Percentiles rank a stretch among this genome's conserved stretches.
Evolutionary conservation across 148 eudicot genomes (phyloP).

Genomic region (Suaeda aralocaspica): DNA sequence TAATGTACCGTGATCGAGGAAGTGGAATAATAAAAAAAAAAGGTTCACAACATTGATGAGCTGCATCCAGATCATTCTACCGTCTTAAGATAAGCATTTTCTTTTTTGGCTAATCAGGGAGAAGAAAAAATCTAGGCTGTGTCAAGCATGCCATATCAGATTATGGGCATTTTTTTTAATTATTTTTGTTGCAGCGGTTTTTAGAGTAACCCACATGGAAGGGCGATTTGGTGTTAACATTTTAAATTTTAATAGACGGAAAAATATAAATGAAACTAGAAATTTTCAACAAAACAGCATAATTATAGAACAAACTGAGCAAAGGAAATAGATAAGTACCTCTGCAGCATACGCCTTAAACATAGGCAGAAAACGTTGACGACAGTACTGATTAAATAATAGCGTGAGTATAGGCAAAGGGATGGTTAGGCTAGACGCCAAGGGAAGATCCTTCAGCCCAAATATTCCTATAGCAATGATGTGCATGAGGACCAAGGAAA

Average conservation of each 20-base stretch:
- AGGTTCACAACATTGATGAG: too few species aligned
- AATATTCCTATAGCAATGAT: constrained; percentile 79
- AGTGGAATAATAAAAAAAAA: too few species aligned
- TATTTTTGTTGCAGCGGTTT: not conserved
- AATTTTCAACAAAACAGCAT: not conserved
- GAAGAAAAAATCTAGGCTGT: too few species aligned
- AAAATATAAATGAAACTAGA: not conserved
- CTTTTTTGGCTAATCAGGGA: too few species aligned
- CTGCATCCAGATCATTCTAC: too few species aligned
- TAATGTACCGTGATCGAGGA: too few species aligned
- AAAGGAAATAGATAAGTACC: constrained; percentile 37
- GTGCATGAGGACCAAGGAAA: constrained; percentile 82
- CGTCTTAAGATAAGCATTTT: too few species aligned
- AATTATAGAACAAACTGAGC: not conserved
- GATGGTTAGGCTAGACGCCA: constrained; percentile 59
- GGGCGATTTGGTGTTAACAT: not conserved
- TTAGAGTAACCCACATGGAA: not conserved
- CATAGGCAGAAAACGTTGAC: constrained; percentile 62
- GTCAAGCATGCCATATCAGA: too few species aligned
- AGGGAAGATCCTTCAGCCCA: constrained; percentile 66
- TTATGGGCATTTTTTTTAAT: not conserved
- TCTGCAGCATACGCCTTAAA: constrained; percentile 75
- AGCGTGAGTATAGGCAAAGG: constrained; percentile 86
- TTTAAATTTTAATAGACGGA: not conserved
- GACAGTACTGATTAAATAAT: constrained; percentile 78